Percentiles rank a stretch among this genome's conserved stretches.
Conservation (phyloP, 23 red algal genomes). For the Rhodosorus marinus region DNA sequence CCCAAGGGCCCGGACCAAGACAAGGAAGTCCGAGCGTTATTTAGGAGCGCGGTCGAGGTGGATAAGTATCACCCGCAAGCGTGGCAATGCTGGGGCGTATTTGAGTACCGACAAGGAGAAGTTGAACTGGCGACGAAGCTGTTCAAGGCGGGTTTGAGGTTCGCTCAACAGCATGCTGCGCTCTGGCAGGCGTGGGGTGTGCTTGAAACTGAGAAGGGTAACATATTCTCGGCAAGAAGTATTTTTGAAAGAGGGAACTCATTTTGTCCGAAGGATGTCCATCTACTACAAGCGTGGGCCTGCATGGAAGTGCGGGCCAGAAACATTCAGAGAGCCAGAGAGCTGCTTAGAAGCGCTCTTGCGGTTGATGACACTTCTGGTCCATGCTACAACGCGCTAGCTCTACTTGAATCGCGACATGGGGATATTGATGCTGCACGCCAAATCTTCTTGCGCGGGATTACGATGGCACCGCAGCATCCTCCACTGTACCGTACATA, state of each 20-base stretch:
- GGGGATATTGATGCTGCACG: not conserved
- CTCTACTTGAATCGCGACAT: slow-evolving; percentile 44
- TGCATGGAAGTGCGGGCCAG: slow-evolving; percentile 59
- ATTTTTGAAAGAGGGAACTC: slow-evolving; percentile 42
- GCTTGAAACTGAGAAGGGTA: slow-evolving; percentile 28
- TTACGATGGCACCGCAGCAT: slow-evolving; percentile 28
- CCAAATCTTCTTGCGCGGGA: not conserved
- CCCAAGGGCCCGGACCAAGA: not conserved
- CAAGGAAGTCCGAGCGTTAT: slow-evolving; percentile 21
- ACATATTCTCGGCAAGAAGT: slow-evolving; percentile 31
- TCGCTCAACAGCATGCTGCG: slow-evolving; percentile 56
- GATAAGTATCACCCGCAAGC: slow-evolving; percentile 88
- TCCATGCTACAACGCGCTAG: slow-evolving; percentile 68
- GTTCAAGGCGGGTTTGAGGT: slow-evolving; percentile 51
- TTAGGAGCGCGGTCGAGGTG: slow-evolving; percentile 40
- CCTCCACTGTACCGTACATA: slow-evolving; percentile 63
- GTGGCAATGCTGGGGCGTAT: slow-evolving; percentile 97
- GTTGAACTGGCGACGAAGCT: slow-evolving; percentile 41
- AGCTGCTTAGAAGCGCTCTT: slow-evolving; percentile 48
- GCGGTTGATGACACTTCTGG: slow-evolving; percentile 30
- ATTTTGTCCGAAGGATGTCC: slow-evolving; percentile 33
- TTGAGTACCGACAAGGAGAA: slow-evolving; percentile 56
- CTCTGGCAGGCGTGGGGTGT: slow-evolving; percentile 95
- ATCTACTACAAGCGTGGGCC: slow-evolving; percentile 80
- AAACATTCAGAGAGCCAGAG: slow-evolving; percentile 27